Evolutionary conservation across 441 rosid species (phyloP).

Genomic region (Erysimum cheiri): DNA sequence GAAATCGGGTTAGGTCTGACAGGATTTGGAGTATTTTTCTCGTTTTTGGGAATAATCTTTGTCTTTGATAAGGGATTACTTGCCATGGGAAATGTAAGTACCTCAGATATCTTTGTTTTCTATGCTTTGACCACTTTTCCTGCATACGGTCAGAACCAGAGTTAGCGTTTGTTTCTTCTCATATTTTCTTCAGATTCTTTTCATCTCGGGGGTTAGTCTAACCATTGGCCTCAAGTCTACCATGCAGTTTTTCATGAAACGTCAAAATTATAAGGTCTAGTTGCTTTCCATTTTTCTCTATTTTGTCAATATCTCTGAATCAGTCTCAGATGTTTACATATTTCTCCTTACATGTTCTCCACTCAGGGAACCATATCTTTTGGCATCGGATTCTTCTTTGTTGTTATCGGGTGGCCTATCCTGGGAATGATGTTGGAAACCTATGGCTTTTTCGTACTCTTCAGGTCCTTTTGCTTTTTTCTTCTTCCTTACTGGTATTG

Average conservation of each 20-base stretch:
- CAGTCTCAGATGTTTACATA: constrained; percentile 11
- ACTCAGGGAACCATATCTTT: constrained; percentile 91
- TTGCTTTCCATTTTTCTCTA: constrained; percentile 11
- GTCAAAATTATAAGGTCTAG: constrained; percentile 83
- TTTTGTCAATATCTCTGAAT: constrained; percentile 29
- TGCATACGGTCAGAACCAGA: not conserved
- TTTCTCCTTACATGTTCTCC: constrained; percentile 27
- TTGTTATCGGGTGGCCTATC: constrained; percentile 90
- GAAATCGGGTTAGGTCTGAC: constrained; percentile 95
- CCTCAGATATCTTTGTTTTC: not conserved
- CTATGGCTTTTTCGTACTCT: constrained; percentile 87
- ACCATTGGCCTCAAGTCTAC: constrained; percentile 93
- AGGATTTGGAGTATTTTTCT: constrained; percentile 93
- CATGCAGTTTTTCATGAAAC: constrained; percentile 92
- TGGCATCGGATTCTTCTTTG: constrained; percentile 87
- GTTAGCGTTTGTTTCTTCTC: constrained; percentile 26
- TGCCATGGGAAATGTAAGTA: constrained; percentile 98
- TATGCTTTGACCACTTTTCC: constrained; percentile 6
- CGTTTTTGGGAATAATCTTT: constrained; percentile 81
- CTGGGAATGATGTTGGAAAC: constrained; percentile 90
- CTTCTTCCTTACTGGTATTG: not conserved
- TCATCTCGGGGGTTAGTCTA: constrained; percentile 88
- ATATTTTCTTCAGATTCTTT: constrained; percentile 64
- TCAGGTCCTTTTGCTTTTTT: constrained; percentile 59
- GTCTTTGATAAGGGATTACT: constrained; percentile 94